These are phyloP conservation scores for Solanum chilense DNA, from an alignment of 257 asterid genomes.

Conservation along the genomic window DNA sequence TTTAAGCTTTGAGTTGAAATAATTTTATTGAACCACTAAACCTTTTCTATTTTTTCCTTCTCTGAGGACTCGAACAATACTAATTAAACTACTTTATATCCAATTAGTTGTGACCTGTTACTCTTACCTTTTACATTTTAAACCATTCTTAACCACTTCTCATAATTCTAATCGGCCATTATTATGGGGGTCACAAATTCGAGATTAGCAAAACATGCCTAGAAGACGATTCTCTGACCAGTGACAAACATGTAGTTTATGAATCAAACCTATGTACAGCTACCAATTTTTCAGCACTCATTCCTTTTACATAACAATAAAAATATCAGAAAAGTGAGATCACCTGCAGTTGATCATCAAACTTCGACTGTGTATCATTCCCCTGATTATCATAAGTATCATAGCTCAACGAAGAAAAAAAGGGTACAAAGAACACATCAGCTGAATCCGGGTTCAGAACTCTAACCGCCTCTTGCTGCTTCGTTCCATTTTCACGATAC, in stretches of 20 bases:
- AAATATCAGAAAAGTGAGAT: neutral
- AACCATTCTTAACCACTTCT: neutral
- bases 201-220: neutral
- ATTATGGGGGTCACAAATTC: neutral
- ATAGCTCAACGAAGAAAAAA: constrained; percentile 77
- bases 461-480: constrained; percentile 48
- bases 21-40: neutral
- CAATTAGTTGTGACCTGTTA: neutral
- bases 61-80: neutral
- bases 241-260: neutral
- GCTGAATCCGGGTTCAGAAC: constrained; percentile 67
- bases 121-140: neutral
- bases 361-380: constrained; percentile 36
- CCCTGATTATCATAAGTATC: constrained; percentile 43
- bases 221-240: neutral
- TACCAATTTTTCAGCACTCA: neutral
- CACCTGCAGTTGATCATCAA: constrained; percentile 84
- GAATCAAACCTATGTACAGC: neutral
- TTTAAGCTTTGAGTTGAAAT: neutral
- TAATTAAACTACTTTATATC: neutral
- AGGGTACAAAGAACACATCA: constrained; percentile 76
- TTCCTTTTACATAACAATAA: neutral
- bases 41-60: neutral
- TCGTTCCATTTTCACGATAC: constrained; percentile 3
- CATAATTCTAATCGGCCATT: neutral